phyloP scores from a whole-genome alignment of 495 filamentous ascomycete species.

The Viridothelium virens region DNA sequence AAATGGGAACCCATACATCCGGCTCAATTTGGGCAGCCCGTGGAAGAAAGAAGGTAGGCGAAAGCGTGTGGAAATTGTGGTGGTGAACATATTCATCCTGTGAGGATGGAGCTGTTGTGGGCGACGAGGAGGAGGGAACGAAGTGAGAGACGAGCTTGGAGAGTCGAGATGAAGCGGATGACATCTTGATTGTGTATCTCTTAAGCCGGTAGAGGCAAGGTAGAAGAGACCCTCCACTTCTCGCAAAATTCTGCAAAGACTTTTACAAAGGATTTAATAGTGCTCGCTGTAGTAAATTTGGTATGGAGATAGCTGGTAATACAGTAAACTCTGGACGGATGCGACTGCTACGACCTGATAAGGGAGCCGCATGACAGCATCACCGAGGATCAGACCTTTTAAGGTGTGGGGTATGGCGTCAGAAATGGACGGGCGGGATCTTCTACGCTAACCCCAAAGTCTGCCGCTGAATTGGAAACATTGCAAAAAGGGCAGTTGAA shows the following conservation, averaged over 20 bases:
- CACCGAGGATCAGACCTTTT: neutral
- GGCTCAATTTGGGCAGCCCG: constrained; percentile 88
- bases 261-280: too few species aligned
- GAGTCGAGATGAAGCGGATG: constrained; percentile 49
- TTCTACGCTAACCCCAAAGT: neutral
- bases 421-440: neutral
- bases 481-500: neutral
- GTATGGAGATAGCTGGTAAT: too few species aligned
- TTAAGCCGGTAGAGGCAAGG: neutral
- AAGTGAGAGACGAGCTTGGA: constrained; percentile 58
- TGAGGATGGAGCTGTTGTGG: constrained; percentile 32
- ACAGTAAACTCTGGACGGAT: too few species aligned
- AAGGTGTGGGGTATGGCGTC: neutral
- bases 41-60: constrained; percentile 82
- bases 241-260: too few species aligned
- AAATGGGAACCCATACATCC: constrained; percentile 45
- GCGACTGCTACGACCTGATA: too few species aligned
- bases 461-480: neutral
- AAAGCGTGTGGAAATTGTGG: constrained; percentile 69
- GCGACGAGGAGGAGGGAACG: constrained; percentile 34
- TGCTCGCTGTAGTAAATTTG: too few species aligned
- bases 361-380: neutral
- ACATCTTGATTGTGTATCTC: constrained; percentile 38
- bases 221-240: too few species aligned
- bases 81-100: constrained; percentile 40